These are phyloP conservation scores for Testicularia cyperi DNA, from an alignment of 1,284 basidiomycete species.

Conservation along the genomic window DNA sequence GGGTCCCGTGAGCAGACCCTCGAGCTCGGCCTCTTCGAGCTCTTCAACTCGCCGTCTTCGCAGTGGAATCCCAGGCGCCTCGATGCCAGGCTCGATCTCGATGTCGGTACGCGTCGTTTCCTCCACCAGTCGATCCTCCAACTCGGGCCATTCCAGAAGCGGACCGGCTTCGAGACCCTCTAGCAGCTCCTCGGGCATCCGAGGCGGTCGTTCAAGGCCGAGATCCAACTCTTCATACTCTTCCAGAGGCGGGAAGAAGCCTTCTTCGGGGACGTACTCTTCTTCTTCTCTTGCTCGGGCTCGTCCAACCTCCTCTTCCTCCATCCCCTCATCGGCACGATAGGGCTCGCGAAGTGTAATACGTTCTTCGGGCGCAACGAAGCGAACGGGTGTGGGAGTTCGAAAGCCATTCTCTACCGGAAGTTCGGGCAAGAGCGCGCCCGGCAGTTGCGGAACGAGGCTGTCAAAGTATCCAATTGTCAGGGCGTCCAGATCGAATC, in stretches of 20 bases:
- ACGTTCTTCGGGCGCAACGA: conserved; percentile 16
- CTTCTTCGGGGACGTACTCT: too few species aligned
- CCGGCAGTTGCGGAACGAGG: neutral
- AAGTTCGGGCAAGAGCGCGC: too few species aligned
- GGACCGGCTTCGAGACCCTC: conserved; percentile 19
- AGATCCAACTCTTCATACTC: conserved; percentile 16
- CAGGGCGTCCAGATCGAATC: conserved; percentile 25
- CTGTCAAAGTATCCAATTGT: neutral
- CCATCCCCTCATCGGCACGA: conserved; percentile 8
- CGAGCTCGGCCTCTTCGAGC: conserved; percentile 4
- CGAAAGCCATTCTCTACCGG: conserved; percentile 14
- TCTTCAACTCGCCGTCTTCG: conserved; percentile 13
- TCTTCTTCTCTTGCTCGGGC: conserved; percentile 15
- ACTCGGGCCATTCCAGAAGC: conserved; percentile 23
- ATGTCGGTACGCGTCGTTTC: conserved; percentile 28
- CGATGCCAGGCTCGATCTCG: conserved; percentile 7
- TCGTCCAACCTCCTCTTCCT: conserved; percentile 27
- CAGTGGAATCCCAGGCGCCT: too few species aligned
- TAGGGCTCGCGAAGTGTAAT: too few species aligned
- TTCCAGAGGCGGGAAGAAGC: conserved; percentile 1
- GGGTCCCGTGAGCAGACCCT: conserved; percentile 3
- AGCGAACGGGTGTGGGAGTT: conserved; percentile 16
- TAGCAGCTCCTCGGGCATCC: conserved; percentile 7
- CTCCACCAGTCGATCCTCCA: conserved; percentile 18
- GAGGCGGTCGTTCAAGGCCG: too few species aligned